A percentile compares a stretch with the other conserved stretches of the same genome.
phyloP scores from a whole-genome alignment of 768 basidiomycete genomes.

The Candolleomyces efflorescens region DNA sequence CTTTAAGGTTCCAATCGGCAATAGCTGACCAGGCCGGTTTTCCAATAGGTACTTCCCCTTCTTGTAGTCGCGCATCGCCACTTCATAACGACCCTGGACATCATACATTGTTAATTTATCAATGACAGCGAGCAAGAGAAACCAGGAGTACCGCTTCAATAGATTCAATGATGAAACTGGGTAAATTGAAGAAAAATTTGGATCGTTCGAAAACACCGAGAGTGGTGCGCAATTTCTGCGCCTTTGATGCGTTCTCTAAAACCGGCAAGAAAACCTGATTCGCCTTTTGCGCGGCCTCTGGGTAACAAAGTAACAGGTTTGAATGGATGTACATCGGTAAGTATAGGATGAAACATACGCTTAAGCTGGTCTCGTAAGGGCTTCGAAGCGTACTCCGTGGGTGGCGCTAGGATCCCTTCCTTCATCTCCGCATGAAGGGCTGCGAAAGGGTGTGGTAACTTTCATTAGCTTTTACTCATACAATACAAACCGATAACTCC shows the following conservation, averaged over 20 bases:
- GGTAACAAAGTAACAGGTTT: constrained; percentile 1
- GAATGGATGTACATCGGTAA: neutral
- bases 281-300: constrained; percentile 89
- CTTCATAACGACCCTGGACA: constrained; percentile 86
- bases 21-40: constrained; percentile 80
- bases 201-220: constrained; percentile 94
- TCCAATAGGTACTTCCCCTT: constrained; percentile 91
- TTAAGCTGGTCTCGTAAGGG: constrained; percentile 83
- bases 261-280: constrained; percentile 96
- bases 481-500: constrained; percentile 1
- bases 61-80: constrained; percentile 93
- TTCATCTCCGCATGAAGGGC: constrained; percentile 92
- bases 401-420: constrained; percentile 73
- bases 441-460: constrained; percentile 23
- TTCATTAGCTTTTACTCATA: constrained; percentile 6
- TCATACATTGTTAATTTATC: neutral
- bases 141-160: constrained; percentile 69
- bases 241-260: constrained; percentile 92
- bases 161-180: constrained; percentile 81
- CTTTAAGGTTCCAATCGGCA: constrained; percentile 63
- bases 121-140: neutral
- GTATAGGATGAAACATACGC: constrained; percentile 41
- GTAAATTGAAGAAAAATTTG: constrained; percentile 99
- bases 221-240: constrained; percentile 87
- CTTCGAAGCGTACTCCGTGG: constrained; percentile 78